Evolutionary conservation across 176 grass and related monocot species (phyloP), one percentile per base, ranked within the genome.

Genomic region (Musa beccarii): DNA sequence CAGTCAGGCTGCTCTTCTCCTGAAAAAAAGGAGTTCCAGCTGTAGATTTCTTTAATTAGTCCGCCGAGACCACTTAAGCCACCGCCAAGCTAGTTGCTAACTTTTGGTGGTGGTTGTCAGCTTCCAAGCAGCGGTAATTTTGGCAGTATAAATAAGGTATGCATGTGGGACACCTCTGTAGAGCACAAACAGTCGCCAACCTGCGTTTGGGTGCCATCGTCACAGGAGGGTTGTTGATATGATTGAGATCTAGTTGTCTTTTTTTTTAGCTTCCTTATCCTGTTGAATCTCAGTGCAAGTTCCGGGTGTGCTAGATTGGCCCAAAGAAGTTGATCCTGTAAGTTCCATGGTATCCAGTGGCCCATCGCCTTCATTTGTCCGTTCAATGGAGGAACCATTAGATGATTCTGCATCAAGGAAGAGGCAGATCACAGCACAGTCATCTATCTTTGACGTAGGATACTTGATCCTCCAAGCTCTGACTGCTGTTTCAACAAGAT

Each of bases 381-480:
- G 53, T 8, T 21, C 21, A 54, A 11, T 25, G 12, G 71, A 73
- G 10, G 57, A 62, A n/a, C 25, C 25, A 10, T 24, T 1, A 25
- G 71, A 54, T 73, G 11, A 1, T 23, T 74, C 53, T 24, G 3
- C 1, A 17, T 74, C 51, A 57, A 74, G 54, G 72, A 74, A 74
- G 22, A 74, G 53, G 72, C 72, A 74, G 15, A 74, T 13, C 12
- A 57, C 72, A 43, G 72, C 72, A 19, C 72, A 74, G 72, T 74
- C 72, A 59, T 74, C 72, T 29, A 74, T 56, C 54, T 74, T 74
- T 16, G 72, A 74, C 1, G 72, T 74, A 8, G 72, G 72, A 56
- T 74, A 74, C 53, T 57, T 74, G 16, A 24, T 9, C 52, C 51
- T 59, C 72, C 72, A 74, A 6, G 53, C 23, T 13, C 23, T 20